Percentiles rank a stretch among this genome's conserved stretches.
phyloP scores from a whole-genome alignment of 139 green algal genomes.

The Diplosphaera chodatii region DNA sequence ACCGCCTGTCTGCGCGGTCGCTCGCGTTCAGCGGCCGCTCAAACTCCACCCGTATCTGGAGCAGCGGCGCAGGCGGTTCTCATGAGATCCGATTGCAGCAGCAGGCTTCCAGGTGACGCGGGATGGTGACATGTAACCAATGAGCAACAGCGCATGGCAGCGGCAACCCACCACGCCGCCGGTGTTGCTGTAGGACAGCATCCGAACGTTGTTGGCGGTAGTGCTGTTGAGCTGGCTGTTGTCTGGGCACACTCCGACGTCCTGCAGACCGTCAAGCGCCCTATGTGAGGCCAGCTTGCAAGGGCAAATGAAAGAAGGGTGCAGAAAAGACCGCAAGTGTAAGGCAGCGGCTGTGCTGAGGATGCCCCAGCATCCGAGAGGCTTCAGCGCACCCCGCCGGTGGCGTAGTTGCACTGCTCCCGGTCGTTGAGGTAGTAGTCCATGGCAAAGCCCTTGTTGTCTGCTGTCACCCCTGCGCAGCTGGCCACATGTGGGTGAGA shows the following conservation, averaged over 20 bases:
- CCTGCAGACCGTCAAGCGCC: background rate
- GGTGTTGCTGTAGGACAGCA: background rate
- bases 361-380: too few species aligned
- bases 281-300: background rate
- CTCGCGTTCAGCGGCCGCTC: constrained; percentile 2
- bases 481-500: too few species aligned
- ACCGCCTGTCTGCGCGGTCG: background rate
- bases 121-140: too few species aligned
- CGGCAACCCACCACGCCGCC: too few species aligned
- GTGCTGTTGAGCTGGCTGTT: background rate
- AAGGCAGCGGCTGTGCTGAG: too few species aligned
- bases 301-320: too few species aligned
- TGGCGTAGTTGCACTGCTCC: constrained; percentile 12
- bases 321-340: too few species aligned
- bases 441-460: background rate
- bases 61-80: too few species aligned
- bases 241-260: constrained; percentile 11
- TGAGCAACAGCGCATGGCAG: too few species aligned
- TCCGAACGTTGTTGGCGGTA: constrained; percentile 2
- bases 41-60: background rate
- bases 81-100: too few species aligned
- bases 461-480: background rate
- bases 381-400: background rate
- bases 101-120: too few species aligned
- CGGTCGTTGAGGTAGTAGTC: constrained; percentile 6